Percentiles rank a stretch among this genome's conserved stretches.
phyloP scores from a whole-genome alignment of 257 asterid species.

The Solanum lignicaule region DNA sequence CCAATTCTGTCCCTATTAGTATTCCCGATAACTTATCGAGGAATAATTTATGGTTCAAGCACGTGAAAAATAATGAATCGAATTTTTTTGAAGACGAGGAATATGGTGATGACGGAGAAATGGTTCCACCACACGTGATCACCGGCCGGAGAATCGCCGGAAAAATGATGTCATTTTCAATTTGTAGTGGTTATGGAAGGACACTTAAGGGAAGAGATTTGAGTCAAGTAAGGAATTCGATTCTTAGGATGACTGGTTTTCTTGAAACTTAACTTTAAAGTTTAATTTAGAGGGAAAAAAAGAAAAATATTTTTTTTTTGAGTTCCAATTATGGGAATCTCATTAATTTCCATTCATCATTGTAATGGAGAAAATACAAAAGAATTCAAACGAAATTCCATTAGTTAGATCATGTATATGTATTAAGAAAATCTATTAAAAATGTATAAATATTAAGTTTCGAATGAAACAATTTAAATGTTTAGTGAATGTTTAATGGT shows the following conservation, averaged over 20 bases:
- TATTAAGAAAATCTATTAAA: background rate
- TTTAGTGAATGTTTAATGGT: background rate
- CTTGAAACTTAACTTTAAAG: conserved; percentile 42
- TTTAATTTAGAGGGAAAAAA: background rate
- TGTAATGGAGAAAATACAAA: conserved; percentile 3
- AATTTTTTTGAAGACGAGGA: background rate
- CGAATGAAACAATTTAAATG: background rate
- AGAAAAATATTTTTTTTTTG: background rate
- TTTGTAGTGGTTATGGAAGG: conserved; percentile 76
- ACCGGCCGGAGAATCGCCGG: conserved; percentile 60
- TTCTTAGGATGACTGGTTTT: conserved; percentile 85
- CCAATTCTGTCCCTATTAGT: background rate
- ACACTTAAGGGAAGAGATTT: conserved; percentile 86
- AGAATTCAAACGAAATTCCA: background rate
- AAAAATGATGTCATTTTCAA: conserved; percentile 59
- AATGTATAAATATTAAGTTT: background rate
- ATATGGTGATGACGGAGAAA: conserved; percentile 17
- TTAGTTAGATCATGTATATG: background rate
- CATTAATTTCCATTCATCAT: background rate
- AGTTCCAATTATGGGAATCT: background rate
- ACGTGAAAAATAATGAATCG: background rate
- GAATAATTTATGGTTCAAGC: conserved; percentile 3
- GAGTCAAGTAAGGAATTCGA: conserved; percentile 61
- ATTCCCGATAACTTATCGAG: background rate
- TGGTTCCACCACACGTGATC: conserved; percentile 79